Conservation (phyloP, 2,329 filamentous ascomycete species). For the Trichoderma oligosporum region DNA sequence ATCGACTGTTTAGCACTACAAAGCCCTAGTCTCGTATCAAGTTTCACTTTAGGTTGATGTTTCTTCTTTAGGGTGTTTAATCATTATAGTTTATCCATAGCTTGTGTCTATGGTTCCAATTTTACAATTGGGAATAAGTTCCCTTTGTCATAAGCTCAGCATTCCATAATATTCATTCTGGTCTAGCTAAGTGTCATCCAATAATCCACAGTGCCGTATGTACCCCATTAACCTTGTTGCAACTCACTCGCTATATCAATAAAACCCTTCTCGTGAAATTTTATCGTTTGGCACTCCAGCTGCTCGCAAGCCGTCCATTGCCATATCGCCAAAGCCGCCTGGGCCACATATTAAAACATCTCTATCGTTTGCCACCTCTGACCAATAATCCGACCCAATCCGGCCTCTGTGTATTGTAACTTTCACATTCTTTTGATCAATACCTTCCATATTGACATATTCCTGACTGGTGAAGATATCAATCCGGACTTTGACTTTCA, state of each 20-base stretch:
- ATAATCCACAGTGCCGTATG: no score
- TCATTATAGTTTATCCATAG: no score
- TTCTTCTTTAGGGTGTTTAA: no score
- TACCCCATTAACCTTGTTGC: neutral
- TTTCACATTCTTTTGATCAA: neutral
- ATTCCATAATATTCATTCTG: no score
- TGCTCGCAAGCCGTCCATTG: constrained; percentile 10
- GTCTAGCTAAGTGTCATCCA: no score
- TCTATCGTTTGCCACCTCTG: neutral
- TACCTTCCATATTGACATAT: neutral
- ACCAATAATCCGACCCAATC: neutral
- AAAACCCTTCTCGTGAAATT: constrained; percentile 11
- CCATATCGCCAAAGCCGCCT: constrained; percentile 11
- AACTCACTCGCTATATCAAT: neutral
- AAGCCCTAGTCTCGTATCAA: neutral
- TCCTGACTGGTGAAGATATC: constrained; percentile 10
- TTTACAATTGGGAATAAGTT: no score
- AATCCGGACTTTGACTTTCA: constrained; percentile 1
- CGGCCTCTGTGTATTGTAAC: constrained; percentile 5
- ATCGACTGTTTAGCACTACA: neutral
- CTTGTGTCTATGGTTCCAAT: no score
- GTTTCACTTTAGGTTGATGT: no score
- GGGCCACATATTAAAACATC: constrained; percentile 17
- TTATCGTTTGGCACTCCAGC: constrained; percentile 6
- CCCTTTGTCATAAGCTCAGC: no score